Base-by-base conservation (phyloP, 1,284 basidiomycete genomes). In the Trichosporon ovoides region DNA sequence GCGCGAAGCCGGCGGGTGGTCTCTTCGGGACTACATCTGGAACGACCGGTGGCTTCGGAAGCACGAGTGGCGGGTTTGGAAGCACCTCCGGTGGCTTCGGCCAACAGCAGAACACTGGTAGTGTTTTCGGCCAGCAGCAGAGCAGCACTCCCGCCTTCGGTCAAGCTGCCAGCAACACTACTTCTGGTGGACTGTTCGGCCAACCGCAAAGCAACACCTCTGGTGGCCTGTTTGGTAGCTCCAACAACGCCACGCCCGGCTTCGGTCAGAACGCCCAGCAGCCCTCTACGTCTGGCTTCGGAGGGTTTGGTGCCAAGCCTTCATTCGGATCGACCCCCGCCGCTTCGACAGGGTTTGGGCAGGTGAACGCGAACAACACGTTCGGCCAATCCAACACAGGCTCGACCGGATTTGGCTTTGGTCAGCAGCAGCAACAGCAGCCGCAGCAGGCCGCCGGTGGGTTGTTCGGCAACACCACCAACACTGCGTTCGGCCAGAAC, bases 381-480 rank as follows among this genome's bases (percentile, higher is more conserved):
- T 77, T 76, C 56, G 72, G 81, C 6, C 69, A 74, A 28, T 71
- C 75, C 28, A 66, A 72, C 53, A 68, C 73, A 0, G 60, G 50
- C 20, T 36, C 60, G 2, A 55, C 53, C 14, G 49, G 51, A 53
- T 34, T 46, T 22, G 58, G 64, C 24, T 58, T 65, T 56, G 20
- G 60, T 63, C 52, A 55, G 46, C 60, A 67, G 75, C 80, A 51
- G 65, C 76, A 55, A 80, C 83, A 62, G 56, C 63, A 49, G 24
- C 36, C 61, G 4, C 59, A 56, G 19, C 57, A 60, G 28, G 38
- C 67, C 59, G 56, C 65, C 46, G 60, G 59, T 55, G 58, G 70
- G 56, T 63, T 78, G 48, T 63, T 74, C 61, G 43, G 63, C 65
- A 51, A 24, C 51, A 33, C 33, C 5, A 28, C 50, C 10, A 48